Percentiles rank a stretch among this genome's conserved stretches.
These are phyloP conservation scores for Nitzschia putrida DNA, from an alignment of 108 stramenopile species.

Conservation along the genomic window DNA sequence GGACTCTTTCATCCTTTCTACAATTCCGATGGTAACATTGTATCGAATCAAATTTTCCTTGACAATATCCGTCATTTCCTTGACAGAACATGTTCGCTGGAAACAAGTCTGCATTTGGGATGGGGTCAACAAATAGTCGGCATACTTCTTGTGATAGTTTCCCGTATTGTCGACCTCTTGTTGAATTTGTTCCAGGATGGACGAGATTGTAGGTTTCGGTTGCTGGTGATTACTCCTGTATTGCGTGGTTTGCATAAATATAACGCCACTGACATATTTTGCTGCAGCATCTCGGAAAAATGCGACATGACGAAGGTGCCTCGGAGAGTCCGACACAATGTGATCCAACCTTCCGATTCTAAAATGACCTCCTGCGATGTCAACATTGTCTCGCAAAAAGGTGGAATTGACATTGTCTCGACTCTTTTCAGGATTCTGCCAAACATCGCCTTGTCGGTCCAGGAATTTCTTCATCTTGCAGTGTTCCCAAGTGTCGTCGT, in stretches of 20 bases:
- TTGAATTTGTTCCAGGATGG: neutral
- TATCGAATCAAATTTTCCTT: constrained; percentile 50
- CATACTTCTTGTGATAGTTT: constrained; percentile 32
- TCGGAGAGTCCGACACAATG: neutral
- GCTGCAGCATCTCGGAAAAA: constrained; percentile 54
- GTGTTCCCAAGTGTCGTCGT: neutral
- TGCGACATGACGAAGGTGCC: constrained; percentile 30
- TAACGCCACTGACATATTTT: constrained; percentile 45
- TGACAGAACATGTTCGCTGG: neutral
- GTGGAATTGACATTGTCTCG: neutral
- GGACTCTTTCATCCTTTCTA: constrained; percentile 52
- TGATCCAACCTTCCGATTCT: constrained; percentile 36
- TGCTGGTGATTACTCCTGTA: neutral
- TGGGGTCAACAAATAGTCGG: constrained; percentile 52
- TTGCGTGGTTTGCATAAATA: constrained; percentile 30
- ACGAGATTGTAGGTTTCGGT: neutral
- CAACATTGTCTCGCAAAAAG: constrained; percentile 35
- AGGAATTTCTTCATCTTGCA: neutral
- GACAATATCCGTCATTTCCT: constrained; percentile 19
- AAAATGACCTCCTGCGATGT: constrained; percentile 55
- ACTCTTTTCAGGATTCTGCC: too few relatives aligned
- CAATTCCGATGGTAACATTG: constrained; percentile 52
- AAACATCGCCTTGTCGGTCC: neutral
- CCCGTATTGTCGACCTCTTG: constrained; percentile 21
- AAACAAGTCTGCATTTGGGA: constrained; percentile 14